phyloP scores from a whole-genome alignment of 805 yeast genomes.

The Sporopachydermia lactativora region DNA sequence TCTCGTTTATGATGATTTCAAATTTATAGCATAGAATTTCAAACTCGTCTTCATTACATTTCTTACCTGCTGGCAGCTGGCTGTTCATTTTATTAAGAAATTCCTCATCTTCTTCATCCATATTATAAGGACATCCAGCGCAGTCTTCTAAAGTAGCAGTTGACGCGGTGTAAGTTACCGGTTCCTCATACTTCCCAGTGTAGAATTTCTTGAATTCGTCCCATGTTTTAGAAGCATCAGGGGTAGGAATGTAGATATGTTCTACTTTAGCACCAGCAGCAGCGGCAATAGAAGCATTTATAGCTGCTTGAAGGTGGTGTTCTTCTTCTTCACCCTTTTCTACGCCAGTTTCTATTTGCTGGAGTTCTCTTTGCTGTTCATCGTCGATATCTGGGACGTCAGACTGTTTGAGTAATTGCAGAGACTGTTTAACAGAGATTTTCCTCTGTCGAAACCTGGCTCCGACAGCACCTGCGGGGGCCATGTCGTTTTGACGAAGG shows the following conservation, averaged over 20 bases:
- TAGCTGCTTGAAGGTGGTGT: slow-evolving; percentile 85
- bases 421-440: slow-evolving; percentile 80
- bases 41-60: slow-evolving; percentile 71
- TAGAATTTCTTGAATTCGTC: slow-evolving; percentile 62
- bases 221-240: slow-evolving; percentile 85
- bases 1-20: slow-evolving; percentile 60
- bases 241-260: slow-evolving; percentile 84
- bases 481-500: too few relatives aligned
- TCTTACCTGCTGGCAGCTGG: slow-evolving; percentile 17
- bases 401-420: slow-evolving; percentile 59
- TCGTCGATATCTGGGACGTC: slow-evolving; percentile 75
- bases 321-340: slow-evolving; percentile 97
- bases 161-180: slow-evolving; percentile 71
- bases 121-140: slow-evolving; percentile 67
- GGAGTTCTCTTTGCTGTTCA: slow-evolving; percentile 72
- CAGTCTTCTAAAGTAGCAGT: slow-evolving; percentile 96
- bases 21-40: slow-evolving; percentile 63
- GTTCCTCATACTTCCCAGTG: slow-evolving; percentile 48
- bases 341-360: slow-evolving; percentile 92
- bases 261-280: slow-evolving; percentile 31
- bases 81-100: slow-evolving; percentile 37
- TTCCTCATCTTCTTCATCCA: slow-evolving; percentile 80
- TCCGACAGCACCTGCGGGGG: background rate
- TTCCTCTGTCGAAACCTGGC: slow-evolving; percentile 89
- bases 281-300: slow-evolving; percentile 62